Base-by-base conservation (phyloP, 257 asterid genomes). In the Solanum gandarillasii region DNA sequence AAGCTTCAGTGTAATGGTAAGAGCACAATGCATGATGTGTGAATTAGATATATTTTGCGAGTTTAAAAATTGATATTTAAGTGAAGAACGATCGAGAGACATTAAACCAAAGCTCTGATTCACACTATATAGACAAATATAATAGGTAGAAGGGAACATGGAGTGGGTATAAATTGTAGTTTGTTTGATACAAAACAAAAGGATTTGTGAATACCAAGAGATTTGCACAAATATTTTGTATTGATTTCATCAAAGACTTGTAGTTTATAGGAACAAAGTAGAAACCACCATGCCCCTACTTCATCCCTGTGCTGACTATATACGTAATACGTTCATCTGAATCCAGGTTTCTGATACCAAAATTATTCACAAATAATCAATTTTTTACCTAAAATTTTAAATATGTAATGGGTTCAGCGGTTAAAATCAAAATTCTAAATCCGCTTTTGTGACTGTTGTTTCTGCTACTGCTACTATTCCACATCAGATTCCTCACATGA, bases 401-500 rank as follows among this genome's bases (percentile, higher is more conserved):
- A 73, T 6, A 9, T 73, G 9, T 21, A 35, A 34, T 73, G 48
- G 1, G 2, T 73, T 73, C 18, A 73, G 18, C 5, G 3, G 20
- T 35, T 35, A 74, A 74, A 74, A 74, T 74, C 31, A 21, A 74
- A 74, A 74, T 23, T 39, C 52, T 2, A 13, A 74, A 74, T 74
- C 52, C 18, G 11, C 55, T 36, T 36, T 29, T 34, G 31, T 21
- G 3, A 36, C 52, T 21, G 83, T 36, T 36, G 83, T 36, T 74
- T 5, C 18, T 74, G 83, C 52, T 74, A 21, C 9, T 81, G 41
- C 68, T 82, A 82, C 76, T 39, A 65, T 36, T 88, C 79, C 86
- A 48, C 88, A 86, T 87, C 93, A 91, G 96, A 90, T 88, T 87
- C 75, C 86, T 92, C 98, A 93, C 97, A 92, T 93, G 94, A 87